These are phyloP conservation scores for Abrus precatorius DNA, from an alignment of 306 rosid genomes.

Conservation along the genomic window DNA sequence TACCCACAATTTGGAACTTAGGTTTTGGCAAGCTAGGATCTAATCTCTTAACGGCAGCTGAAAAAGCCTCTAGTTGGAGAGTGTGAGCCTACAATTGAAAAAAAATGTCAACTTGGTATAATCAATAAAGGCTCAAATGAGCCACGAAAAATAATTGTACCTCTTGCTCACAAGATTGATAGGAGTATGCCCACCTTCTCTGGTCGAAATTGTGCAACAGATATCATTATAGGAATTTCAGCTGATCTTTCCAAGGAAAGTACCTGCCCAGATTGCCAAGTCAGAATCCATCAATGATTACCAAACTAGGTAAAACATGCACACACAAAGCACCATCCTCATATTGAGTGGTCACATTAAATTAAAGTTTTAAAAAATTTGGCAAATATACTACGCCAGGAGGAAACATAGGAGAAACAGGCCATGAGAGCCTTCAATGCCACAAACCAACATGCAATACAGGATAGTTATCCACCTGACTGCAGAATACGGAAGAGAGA, in stretches of 20 bases:
- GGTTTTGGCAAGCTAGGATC: constrained; percentile 69
- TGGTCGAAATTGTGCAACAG: constrained; percentile 98
- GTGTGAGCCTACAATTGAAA: constrained; percentile 74
- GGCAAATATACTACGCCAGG: neutral
- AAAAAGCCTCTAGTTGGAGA: constrained; percentile 95
- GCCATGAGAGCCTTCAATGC: constrained; percentile 13
- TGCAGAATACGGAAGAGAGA: neutral
- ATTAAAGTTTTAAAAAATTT: constrained; percentile 1
- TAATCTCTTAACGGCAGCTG: constrained; percentile 73
- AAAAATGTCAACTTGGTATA: constrained; percentile 48
- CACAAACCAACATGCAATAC: constrained; percentile 17
- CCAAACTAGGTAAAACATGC: constrained; percentile 20
- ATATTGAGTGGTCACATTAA: constrained; percentile 4
- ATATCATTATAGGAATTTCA: constrained; percentile 66
- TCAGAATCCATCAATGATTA: constrained; percentile 45
- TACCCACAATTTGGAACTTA: constrained; percentile 90
- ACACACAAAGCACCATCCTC: neutral
- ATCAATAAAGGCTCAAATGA: constrained; percentile 53
- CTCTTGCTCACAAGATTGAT: constrained; percentile 63
- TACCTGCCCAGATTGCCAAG: constrained; percentile 61
- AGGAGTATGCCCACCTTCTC: constrained; percentile 86
- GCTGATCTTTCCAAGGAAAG: constrained; percentile 84
- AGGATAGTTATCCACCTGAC: constrained; percentile 2
- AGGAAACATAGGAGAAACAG: constrained; percentile 25
- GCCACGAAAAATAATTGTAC: constrained; percentile 54